Base-by-base conservation (phyloP, 331 rosid species). In the Saraca asoca region DNA sequence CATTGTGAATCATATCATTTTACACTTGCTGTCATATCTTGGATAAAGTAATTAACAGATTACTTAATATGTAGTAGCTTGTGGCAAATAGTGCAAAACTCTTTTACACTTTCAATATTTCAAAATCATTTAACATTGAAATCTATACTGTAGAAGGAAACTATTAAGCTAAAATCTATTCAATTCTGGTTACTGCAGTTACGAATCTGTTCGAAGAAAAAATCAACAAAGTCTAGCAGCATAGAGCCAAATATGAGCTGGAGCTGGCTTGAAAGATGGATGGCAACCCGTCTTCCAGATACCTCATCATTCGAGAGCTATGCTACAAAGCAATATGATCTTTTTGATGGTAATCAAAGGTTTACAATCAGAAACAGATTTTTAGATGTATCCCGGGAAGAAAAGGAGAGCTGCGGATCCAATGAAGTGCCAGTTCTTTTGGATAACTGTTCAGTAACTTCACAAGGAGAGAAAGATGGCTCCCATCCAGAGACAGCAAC, bases 231-330 rank as follows among this genome's bases (percentile, higher is more conserved):
- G 71, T 76, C 71, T 17, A 69, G 65, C 33, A 81, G 56, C 66
- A 64, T 42, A 58, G 96, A 87, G 45, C 71, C 88, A 48, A 84
- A 78, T 68, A 82, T 87, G 90, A 83, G 96, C 51, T 92, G 98
- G 98, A 92, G 91, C 76, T 92, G 98, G 98, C 89, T 92, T 13
- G 98, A 92, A 44, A 71, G 98, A 48, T 92, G 98, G 98, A 92
- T 92, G 98, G 96, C 98, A 31, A 92, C 98, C 9, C 88, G 98
- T n/a, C 61, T 81, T 57, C 88, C 92, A 0, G 98, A 89, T 9
- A 73, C 62, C 73, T 58, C 88, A 56, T 66, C 79, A 7, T 80
- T 71, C 20, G 95, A 89, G 63, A 83, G 81, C 70, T 80, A 75
- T 64, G 60, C 55, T 33, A 69, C 70, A 74, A 75, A 73, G 66